phyloP scores from a whole-genome alignment of 75 land plant species.

The Sequoiadendron giganteum region DNA sequence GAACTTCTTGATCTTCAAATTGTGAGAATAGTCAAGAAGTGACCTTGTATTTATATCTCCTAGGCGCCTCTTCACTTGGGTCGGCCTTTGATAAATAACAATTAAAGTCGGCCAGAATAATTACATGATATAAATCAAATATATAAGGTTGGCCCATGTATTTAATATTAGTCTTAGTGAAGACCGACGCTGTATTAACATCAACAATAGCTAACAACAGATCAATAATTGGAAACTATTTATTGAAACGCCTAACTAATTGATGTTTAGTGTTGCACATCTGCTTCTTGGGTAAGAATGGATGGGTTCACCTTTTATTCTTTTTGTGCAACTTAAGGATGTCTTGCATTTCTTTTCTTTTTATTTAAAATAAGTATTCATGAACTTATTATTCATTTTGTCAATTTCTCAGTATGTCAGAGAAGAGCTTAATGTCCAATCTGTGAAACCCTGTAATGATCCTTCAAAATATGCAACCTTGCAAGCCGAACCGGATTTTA shows the following conservation, averaged over 20 bases:
- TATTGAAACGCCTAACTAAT: background rate
- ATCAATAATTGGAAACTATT: background rate
- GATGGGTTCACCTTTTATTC: background rate
- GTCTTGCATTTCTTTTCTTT: background rate
- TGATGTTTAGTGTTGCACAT: background rate
- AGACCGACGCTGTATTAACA: too few relatives aligned
- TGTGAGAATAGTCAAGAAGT: too few relatives aligned
- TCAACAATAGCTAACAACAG: too few relatives aligned
- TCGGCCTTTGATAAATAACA: too few relatives aligned
- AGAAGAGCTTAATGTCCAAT: slow-evolving; percentile 85
- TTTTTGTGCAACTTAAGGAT: background rate
- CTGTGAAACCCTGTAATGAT: slow-evolving; percentile 77
- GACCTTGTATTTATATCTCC: too few relatives aligned
- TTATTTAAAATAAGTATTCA: background rate
- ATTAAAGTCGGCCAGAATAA: too few relatives aligned
- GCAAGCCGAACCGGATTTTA: slow-evolving; percentile 95
- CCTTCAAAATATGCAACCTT: slow-evolving; percentile 82
- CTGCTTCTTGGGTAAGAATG: background rate
- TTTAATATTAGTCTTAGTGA: too few relatives aligned
- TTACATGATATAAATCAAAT: too few relatives aligned
- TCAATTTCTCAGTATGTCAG: slow-evolving; percentile 63
- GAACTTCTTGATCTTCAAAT: too few relatives aligned
- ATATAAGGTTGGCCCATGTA: too few relatives aligned
- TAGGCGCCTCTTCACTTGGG: too few relatives aligned
- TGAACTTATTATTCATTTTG: background rate